These are phyloP conservation scores for Podosphaera fusca DNA, from an alignment of 2,329 filamentous ascomycete genomes.

Conservation along the genomic window DNA sequence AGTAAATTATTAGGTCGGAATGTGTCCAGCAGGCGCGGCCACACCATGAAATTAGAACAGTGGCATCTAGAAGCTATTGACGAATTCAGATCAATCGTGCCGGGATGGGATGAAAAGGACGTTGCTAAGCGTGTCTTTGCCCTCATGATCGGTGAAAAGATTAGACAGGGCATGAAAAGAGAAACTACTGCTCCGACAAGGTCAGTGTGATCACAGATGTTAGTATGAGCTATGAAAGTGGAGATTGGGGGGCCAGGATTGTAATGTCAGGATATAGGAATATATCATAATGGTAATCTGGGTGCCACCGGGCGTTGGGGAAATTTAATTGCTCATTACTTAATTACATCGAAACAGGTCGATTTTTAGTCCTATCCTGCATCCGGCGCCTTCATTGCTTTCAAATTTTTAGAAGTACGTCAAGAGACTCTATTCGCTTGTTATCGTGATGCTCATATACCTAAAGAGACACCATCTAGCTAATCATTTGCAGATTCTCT, in stretches of 20 bases:
- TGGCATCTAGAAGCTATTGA: slow-evolving; percentile 17
- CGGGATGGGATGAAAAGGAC: slow-evolving; percentile 15
- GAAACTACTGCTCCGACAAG: neutral
- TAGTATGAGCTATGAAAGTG: neutral
- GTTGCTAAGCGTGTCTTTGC: slow-evolving; percentile 15
- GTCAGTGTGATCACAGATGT: neutral
- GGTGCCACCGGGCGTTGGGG: too few relatives aligned
- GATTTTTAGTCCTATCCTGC: too few relatives aligned
- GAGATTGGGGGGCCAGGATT: too few relatives aligned
- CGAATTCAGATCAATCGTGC: slow-evolving; percentile 13
- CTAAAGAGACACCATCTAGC: neutral
- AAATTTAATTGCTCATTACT: too few relatives aligned
- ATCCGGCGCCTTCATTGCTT: too few relatives aligned
- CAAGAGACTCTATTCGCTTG: neutral
- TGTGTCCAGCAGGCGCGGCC: slow-evolving; percentile 6
- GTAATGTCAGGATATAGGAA: too few relatives aligned
- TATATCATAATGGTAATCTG: too few relatives aligned
- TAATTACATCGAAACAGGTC: too few relatives aligned
- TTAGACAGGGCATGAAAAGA: slow-evolving; percentile 3
- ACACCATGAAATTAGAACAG: slow-evolving; percentile 13
- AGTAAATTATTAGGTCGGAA: slow-evolving; percentile 13
- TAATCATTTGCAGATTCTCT: neutral
- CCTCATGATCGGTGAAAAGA: slow-evolving; percentile 11
- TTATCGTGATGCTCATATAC: neutral
- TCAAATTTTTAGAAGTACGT: too few relatives aligned